phyloP scores from a whole-genome alignment of 768 basidiomycete genomes.

The Collybiopsis confluens region DNA sequence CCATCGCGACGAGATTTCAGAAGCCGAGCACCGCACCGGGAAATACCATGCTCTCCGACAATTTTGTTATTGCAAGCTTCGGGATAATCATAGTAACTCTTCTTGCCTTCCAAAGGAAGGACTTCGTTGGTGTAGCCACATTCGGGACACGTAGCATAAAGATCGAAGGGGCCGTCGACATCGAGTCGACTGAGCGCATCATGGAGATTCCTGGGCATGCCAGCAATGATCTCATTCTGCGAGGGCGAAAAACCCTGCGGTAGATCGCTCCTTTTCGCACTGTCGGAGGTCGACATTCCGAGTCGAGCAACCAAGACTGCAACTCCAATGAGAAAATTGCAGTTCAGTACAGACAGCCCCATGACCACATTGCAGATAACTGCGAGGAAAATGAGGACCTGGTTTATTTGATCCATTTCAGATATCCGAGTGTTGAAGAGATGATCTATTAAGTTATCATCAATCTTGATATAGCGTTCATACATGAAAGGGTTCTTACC shows the following conservation, averaged over 20 bases:
- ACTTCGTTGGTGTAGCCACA: slow-evolving; percentile 3
- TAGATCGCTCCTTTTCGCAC: background rate
- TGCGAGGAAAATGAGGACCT: slow-evolving; percentile 10
- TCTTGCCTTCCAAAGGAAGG: background rate
- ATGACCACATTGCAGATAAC: slow-evolving; percentile 13
- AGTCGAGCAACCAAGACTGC: slow-evolving; percentile 5
- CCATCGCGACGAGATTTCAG: background rate
- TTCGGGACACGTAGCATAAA: slow-evolving; percentile 1
- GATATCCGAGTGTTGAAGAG: background rate
- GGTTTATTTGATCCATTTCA: slow-evolving; percentile 5
- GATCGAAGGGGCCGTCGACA: background rate
- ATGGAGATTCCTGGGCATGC: slow-evolving; percentile 1
- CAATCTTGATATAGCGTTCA: no score
- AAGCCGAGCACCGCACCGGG: background rate
- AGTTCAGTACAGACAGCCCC: slow-evolving; percentile 9
- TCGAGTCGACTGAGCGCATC: background rate
- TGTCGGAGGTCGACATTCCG: slow-evolving; percentile 8
- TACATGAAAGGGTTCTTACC: background rate
- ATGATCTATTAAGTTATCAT: no score
- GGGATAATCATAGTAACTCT: slow-evolving; percentile 10
- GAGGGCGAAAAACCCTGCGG: background rate
- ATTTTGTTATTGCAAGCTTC: slow-evolving; percentile 3
- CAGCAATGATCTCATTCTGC: slow-evolving; percentile 2
- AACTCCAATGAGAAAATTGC: slow-evolving; percentile 14
- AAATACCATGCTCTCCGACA: background rate